Percentiles rank a stretch among this genome's conserved stretches.
phyloP scores from a whole-genome alignment of 257 asterid genomes.

The Handroanthus guayacan region DNA sequence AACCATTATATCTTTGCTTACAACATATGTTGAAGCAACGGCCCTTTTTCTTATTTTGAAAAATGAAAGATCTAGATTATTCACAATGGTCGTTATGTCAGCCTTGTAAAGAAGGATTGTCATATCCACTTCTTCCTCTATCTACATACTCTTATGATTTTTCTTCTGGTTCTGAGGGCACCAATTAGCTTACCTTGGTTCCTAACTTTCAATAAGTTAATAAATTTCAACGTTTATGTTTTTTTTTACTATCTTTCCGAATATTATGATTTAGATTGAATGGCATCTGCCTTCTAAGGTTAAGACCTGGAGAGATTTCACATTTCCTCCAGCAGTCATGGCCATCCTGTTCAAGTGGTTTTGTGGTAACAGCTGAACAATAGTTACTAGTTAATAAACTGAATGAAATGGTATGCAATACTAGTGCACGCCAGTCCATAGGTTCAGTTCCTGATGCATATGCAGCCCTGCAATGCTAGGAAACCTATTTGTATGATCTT shows the following conservation, averaged over 20 bases:
- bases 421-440: not conserved
- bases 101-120: not conserved
- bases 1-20: conserved; percentile 2
- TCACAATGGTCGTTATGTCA: conserved; percentile 1
- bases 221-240: too few species aligned
- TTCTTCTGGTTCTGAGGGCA: not conserved
- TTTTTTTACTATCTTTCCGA: not conserved
- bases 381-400: not conserved
- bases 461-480: conserved; percentile 1
- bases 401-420: not conserved
- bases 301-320: not conserved
- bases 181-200: not conserved
- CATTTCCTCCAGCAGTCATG: not conserved
- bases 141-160: not conserved
- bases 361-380: not conserved
- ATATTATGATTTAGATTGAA: not conserved
- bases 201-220: not conserved
- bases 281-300: not conserved
- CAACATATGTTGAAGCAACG: conserved; percentile 3
- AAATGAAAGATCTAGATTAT: not conserved
- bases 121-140: not conserved
- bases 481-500: not conserved
- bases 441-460: not conserved
- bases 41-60: not conserved
- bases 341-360: not conserved